These are phyloP conservation scores for Tetrahymena borealis DNA, from an alignment of 73 alveolate genomes.

Conservation along the genomic window DNA sequence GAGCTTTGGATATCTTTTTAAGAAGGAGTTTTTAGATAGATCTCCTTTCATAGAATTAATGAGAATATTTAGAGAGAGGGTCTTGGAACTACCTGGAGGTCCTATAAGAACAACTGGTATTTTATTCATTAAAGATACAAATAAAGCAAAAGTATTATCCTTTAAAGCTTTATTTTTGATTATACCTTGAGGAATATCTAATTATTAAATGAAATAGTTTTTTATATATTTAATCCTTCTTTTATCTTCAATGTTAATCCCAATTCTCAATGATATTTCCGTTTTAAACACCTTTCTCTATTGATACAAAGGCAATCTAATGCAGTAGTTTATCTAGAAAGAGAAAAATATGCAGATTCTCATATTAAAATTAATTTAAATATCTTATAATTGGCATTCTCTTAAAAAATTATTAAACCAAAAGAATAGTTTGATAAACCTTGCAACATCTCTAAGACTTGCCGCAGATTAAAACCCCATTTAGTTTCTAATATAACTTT, in stretches of 20 bases:
- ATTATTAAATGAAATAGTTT: slow-evolving; percentile 30
- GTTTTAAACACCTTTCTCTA: no score
- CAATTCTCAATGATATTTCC: neutral
- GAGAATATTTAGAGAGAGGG: slow-evolving; percentile 53
- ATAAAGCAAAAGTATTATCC: slow-evolving; percentile 53
- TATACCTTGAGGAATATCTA: slow-evolving; percentile 48
- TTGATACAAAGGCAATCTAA: no score
- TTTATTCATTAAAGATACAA: slow-evolving; percentile 54
- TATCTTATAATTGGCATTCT: neutral
- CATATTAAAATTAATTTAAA: slow-evolving; percentile 23
- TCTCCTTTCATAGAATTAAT: slow-evolving; percentile 57
- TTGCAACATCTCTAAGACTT: slow-evolving; percentile 60
- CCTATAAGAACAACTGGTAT: slow-evolving; percentile 66
- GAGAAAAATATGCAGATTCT: neutral
- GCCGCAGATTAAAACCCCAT: slow-evolving; percentile 51
- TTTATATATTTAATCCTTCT: slow-evolving; percentile 22
- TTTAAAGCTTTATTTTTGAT: slow-evolving; percentile 53
- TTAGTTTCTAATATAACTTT: slow-evolving; percentile 29
- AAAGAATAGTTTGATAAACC: slow-evolving; percentile 50
- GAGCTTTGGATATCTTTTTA: slow-evolving; percentile 52
- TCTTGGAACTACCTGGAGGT: slow-evolving; percentile 75
- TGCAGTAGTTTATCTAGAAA: no score
- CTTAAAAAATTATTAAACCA: slow-evolving; percentile 38
- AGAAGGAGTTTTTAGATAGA: slow-evolving; percentile 25
- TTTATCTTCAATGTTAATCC: no score